A percentile compares a stretch with the other conserved stretches of the same genome.
Conservation (phyloP, 1,139 yeast species). For the Lodderomyces oxycetoniae region DNA sequence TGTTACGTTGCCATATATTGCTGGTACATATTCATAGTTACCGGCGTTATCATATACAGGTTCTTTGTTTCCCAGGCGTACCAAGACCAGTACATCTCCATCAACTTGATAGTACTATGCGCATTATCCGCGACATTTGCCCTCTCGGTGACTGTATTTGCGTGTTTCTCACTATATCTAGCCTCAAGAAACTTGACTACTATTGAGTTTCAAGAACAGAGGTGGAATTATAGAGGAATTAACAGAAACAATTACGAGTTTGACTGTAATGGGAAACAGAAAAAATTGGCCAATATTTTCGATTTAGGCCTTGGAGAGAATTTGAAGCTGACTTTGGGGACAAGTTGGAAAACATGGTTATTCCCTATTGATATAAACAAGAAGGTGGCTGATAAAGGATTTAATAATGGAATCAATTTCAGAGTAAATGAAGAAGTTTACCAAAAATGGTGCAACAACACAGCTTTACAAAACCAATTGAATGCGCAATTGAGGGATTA, state of each 20-base stretch:
- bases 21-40: constrained; percentile 34
- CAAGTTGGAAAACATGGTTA: constrained; percentile 58
- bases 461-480: constrained; percentile 44
- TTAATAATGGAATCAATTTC: constrained; percentile 49
- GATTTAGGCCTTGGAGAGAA: constrained; percentile 64
- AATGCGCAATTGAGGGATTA: constrained; percentile 39
- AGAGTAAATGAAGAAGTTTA: constrained; percentile 42
- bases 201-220: constrained; percentile 62
- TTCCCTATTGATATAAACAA: constrained; percentile 50
- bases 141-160: constrained; percentile 58
- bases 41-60: constrained; percentile 39
- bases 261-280: constrained; percentile 27
- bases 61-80: constrained; percentile 46
- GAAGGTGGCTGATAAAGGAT: constrained; percentile 20
- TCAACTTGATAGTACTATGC: constrained; percentile 58
- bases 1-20: constrained; percentile 49
- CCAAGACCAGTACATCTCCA: constrained; percentile 42
- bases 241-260: constrained; percentile 32
- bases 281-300: constrained; percentile 58
- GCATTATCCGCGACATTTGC: constrained; percentile 59
- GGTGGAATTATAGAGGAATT: constrained; percentile 43
- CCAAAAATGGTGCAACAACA: constrained; percentile 38
- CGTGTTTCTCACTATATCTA: constrained; percentile 56
- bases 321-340: constrained; percentile 73
- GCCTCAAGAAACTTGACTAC: constrained; percentile 68